phyloP scores from a whole-genome alignment of 371 early-diverging fungal genomes.

The Nematocida sp. region DNA sequence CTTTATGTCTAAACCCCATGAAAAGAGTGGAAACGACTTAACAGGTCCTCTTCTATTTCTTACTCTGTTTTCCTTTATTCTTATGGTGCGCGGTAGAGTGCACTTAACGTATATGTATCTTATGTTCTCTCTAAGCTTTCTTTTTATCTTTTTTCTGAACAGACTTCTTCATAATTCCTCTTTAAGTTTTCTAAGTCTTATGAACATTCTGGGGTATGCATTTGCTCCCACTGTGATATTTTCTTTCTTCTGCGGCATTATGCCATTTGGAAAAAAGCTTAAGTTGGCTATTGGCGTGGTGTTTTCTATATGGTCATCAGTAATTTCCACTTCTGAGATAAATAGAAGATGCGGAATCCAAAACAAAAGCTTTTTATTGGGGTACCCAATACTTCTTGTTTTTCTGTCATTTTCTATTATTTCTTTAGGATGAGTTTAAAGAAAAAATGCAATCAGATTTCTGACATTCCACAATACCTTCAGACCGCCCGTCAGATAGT shows the following conservation, averaged over 20 bases:
- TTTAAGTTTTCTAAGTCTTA: slow-evolving; percentile 45
- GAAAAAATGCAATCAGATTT: slow-evolving; percentile 44
- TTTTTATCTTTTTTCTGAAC: slow-evolving; percentile 60
- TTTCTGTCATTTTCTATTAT: slow-evolving; percentile 64
- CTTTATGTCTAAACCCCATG: slow-evolving; percentile 33
- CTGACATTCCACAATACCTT: slow-evolving; percentile 55
- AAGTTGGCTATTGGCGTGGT: slow-evolving; percentile 16
- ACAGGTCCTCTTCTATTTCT: slow-evolving; percentile 65
- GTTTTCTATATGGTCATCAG: slow-evolving; percentile 56
- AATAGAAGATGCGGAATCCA: slow-evolving; percentile 49
- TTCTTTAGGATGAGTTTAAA: slow-evolving; percentile 57
- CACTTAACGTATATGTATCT: slow-evolving; percentile 67
- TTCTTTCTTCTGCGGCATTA: slow-evolving; percentile 42
- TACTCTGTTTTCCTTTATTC: slow-evolving; percentile 50
- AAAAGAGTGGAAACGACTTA: slow-evolving; percentile 47
- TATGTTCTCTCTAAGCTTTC: slow-evolving; percentile 51
- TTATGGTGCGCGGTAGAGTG: slow-evolving; percentile 62
- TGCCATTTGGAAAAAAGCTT: slow-evolving; percentile 26
- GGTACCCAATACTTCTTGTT: slow-evolving; percentile 64
- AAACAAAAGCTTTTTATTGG: slow-evolving; percentile 58
- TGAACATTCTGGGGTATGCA: slow-evolving; percentile 65
- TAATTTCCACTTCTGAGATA: slow-evolving; percentile 47
- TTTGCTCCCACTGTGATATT: slow-evolving; percentile 61
- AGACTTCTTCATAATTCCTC: slow-evolving; percentile 42
- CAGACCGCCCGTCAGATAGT: slow-evolving; percentile 54